Base-by-base conservation (phyloP, 768 basidiomycete genomes). In the Hemileccinum impolitum region DNA sequence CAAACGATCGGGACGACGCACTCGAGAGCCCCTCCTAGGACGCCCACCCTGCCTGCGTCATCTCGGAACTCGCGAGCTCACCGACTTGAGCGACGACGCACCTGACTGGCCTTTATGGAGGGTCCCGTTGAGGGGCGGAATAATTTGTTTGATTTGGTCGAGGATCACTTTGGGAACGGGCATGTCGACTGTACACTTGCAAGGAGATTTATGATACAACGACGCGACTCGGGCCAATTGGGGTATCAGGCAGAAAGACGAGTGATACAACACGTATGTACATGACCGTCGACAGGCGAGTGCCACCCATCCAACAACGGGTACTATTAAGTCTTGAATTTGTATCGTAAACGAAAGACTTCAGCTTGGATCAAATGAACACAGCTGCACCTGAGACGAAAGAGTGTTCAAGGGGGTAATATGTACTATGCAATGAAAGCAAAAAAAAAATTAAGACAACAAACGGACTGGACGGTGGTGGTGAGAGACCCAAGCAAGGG, bases 91-190 rank as follows among this genome's bases (percentile, higher is more conserved):
- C 28, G 23, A 46, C 45, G 26, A 67, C 76, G 58, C 52, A 85
- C 88, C 90, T 54, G 90, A 93, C 71, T 97, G 94, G 25, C 95
- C 95, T 65, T 99, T 99, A 75, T 94, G 93, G 25, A 97, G 71
- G 38, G 84, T 81, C 7, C 85, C 84, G 58, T 93, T 84, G 25
- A 98, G 77, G 37, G 95, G 95, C 0, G 95, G 95, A 45, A 98
- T 90, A 48, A 98, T 75, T 54, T 80, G 77, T 62, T 84, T 86
- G 48, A 94, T 77, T 62, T 91, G 84, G 17, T 84, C 78, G 30
- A 88, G 62, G 52, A 91, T 70, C 23, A 70, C 62, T 55, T 77
- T 80, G 40, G 84, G 74, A 41, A 88, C 63, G 11, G 84, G 72
- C 87, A 87, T 90, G 37, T 26, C 49, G 51, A 17, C 15, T n/a